phyloP scores from a whole-genome alignment of 73 alveolate species.

The Paramecium sexaurelia region DNA sequence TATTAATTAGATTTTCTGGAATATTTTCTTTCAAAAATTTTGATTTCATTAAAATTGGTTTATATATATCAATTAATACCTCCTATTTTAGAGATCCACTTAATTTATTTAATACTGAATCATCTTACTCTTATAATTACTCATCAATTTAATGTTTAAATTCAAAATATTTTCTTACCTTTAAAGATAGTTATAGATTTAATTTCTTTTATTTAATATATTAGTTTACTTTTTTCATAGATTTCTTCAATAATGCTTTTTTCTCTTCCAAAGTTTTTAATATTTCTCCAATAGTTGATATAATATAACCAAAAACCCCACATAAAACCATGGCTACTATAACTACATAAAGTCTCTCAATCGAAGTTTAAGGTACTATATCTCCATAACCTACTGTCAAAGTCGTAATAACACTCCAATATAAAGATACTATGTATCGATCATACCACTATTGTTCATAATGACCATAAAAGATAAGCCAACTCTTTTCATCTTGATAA shows the following conservation, averaged over 20 bases:
- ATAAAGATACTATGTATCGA: slow-evolving; percentile 57
- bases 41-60: slow-evolving; percentile 2
- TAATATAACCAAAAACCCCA: slow-evolving; percentile 66
- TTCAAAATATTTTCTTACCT: slow-evolving; percentile 64
- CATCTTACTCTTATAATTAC: slow-evolving; percentile 32
- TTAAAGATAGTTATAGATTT: slow-evolving; percentile 50
- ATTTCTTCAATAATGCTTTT: neutral
- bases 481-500: slow-evolving; percentile 34
- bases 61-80: slow-evolving; percentile 59
- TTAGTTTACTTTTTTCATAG: slow-evolving; percentile 53
- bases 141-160: slow-evolving; percentile 37
- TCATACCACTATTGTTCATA: slow-evolving; percentile 29
- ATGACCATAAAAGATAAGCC: neutral
- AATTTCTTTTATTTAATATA: slow-evolving; percentile 56
- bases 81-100: slow-evolving; percentile 48
- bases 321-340: slow-evolving; percentile 54
- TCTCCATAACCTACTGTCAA: slow-evolving; percentile 69
- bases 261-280: slow-evolving; percentile 40
- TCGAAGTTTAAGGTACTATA: slow-evolving; percentile 57
- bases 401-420: slow-evolving; percentile 68
- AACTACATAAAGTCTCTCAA: slow-evolving; percentile 62
- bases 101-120: slow-evolving; percentile 26
- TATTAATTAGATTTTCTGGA: neutral
- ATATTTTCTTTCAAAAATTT: slow-evolving; percentile 23
- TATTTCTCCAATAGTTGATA: slow-evolving; percentile 59